A percentile compares a stretch with the other conserved stretches of the same genome.
phyloP scores from a whole-genome alignment of 2,329 filamentous ascomycete species.

The Dendrostoma leiphaemia region DNA sequence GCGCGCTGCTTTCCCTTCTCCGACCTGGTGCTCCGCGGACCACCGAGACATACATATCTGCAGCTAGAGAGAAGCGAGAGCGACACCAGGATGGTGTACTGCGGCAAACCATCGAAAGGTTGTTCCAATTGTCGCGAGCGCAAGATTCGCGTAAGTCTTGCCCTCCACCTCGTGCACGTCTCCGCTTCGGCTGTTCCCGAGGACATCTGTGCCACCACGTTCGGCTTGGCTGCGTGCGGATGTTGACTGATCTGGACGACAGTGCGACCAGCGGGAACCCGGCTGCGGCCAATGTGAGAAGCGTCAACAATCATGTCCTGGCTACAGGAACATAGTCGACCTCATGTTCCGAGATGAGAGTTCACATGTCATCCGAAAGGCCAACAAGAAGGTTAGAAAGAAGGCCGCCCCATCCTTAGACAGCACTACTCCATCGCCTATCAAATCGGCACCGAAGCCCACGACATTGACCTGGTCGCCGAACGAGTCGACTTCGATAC shows the following conservation, averaged over 20 bases:
- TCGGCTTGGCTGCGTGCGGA: not conserved
- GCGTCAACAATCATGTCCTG: conserved; percentile 49
- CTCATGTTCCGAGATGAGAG: conserved; percentile 59
- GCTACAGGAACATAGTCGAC: conserved; percentile 54
- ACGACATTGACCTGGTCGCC: conserved; percentile 21
- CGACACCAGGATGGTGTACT: conserved; percentile 49
- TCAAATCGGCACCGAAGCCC: not conserved
- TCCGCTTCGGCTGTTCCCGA: not conserved
- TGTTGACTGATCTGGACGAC: conserved; percentile 7
- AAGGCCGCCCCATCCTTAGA: conserved; percentile 20
- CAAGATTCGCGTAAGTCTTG: conserved; percentile 51
- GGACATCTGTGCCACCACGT: not conserved
- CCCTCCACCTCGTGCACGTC: not conserved
- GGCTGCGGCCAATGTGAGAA: conserved; percentile 55
- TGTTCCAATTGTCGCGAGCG: conserved; percentile 55
- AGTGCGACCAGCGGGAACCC: conserved; percentile 54
- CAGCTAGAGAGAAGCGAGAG: not conserved
- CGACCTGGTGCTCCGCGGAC: not conserved
- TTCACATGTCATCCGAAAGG: conserved; percentile 53
- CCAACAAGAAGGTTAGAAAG: conserved; percentile 35
- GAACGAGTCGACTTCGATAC: not conserved
- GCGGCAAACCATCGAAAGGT: conserved; percentile 55
- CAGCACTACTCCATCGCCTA: conserved; percentile 1
- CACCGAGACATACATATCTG: too few species aligned
- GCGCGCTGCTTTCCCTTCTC: not conserved